Evolutionary conservation across 106 monocot species (phyloP), one percentile per base, ranked within the genome.

Genomic region (Allium fistulosum): DNA sequence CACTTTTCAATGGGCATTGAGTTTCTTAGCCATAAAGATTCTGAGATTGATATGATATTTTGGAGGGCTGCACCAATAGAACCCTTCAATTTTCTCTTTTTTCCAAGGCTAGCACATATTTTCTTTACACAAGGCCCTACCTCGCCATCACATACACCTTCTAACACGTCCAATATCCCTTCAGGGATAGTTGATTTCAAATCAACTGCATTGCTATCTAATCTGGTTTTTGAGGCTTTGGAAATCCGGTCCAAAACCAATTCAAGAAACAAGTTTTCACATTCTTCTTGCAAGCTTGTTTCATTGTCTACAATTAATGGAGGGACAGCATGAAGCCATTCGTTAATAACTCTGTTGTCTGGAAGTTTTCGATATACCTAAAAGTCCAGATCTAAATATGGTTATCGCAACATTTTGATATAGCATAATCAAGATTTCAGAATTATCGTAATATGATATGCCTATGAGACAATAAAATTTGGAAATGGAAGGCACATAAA

Each of bases 211-310:
- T 75, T 51, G 46, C 46, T 56, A 49, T 26, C 56, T 46, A 79
- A 47, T 7, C 62, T 75, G 26, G 68, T 53, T 49, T 77, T 77
- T 7, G 73, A 69, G 72, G 80, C 69, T 53, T 59, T 73, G 63
- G 76, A 87, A 57, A 99, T 79, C 46, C 81, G 73, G 55, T 99
- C 87, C 62, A 99, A 76, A 9, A 99, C 83, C 67, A 99, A 72
- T 71, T 99, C 92, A 74, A 99, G 93, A 75, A 99, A 99, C 74
- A 93, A 68, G 63, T 81, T 93, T 60, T 93, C 99, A 74, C 90
- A 93, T 70, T 99, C 99, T 61, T 99, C 93, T 78, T 93, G 89
- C 68, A 99, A 83, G 82, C 81, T 87, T 15, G 85, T 85, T 59
- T 99, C 99, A 67, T 90, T 99, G 69, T 99, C 99, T 18, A 75